Percentiles rank a stretch among this genome's conserved stretches.
Evolutionary conservation across 2,329 filamentous ascomycete species (phyloP).

Genomic region (Sclerotinia trifoliorum): DNA sequence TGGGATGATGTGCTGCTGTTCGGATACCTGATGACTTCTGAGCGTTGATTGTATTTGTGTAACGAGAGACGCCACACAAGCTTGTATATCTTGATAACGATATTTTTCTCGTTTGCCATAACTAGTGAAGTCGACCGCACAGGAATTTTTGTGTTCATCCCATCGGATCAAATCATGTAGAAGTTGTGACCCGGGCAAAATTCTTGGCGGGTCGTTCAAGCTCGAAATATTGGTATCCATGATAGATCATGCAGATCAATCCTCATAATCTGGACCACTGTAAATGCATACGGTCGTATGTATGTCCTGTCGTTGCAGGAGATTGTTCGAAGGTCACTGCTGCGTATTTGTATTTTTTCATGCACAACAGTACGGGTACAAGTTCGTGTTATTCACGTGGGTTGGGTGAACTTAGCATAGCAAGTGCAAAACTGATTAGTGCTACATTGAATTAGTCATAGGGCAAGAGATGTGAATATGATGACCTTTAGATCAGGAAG

Average conservation of each 20-base stretch:
- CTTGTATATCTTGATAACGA: conserved; percentile 42
- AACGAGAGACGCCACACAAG: conserved; percentile 42
- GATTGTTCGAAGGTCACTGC: not conserved
- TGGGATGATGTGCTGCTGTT: conserved; percentile 60
- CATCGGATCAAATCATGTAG: conserved; percentile 62
- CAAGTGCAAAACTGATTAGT: not conserved
- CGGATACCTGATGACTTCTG: conserved; percentile 23
- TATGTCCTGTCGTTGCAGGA: conserved; percentile 6
- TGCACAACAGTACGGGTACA: not conserved
- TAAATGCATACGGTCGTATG: conserved; percentile 4
- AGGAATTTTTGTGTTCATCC: conserved; percentile 39
- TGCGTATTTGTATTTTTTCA: conserved; percentile 13
- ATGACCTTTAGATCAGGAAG: conserved; percentile 4
- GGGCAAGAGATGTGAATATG: conserved; percentile 7
- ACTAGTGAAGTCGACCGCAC: conserved; percentile 64
- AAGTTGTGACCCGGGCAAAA: conserved; percentile 53
- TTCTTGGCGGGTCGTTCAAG: conserved; percentile 54
- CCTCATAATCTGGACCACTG: conserved; percentile 25
- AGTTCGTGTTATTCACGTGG: conserved; percentile 8
- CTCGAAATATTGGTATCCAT: conserved; percentile 48
- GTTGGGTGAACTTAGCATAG: too few species aligned
- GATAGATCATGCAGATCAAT: conserved; percentile 20
- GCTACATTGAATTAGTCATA: conserved; percentile 13
- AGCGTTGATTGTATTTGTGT: conserved; percentile 27
- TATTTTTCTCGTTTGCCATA: conserved; percentile 42